Percentiles rank a stretch among this genome's conserved stretches.
phyloP scores from a whole-genome alignment of 2,329 filamentous ascomycete species.

The Aureobasidium pullulans region DNA sequence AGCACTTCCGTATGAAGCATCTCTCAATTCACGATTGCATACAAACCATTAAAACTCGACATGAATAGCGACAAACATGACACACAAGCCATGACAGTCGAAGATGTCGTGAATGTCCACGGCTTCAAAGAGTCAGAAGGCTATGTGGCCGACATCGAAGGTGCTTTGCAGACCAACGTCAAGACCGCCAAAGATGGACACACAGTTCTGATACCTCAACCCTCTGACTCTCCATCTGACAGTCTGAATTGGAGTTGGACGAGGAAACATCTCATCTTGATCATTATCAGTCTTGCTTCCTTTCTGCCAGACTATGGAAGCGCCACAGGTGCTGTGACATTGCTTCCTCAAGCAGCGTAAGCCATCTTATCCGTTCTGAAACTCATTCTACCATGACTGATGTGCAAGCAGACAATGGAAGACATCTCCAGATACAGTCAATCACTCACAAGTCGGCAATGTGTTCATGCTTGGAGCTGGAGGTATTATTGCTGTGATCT shows the following conservation, averaged over 20 bases:
- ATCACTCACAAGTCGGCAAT: constrained; percentile 35
- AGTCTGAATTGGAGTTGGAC: constrained; percentile 23
- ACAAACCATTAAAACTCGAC: no score
- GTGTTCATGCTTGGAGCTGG: constrained; percentile 39
- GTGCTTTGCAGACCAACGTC: constrained; percentile 31
- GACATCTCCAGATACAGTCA: constrained; percentile 32
- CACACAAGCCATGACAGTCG: constrained; percentile 13
- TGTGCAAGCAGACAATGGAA: constrained; percentile 24
- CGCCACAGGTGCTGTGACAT: constrained; percentile 33
- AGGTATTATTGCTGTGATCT: constrained; percentile 34
- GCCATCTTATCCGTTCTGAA: neutral
- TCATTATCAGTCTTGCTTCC: constrained; percentile 31
- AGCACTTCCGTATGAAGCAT: no score
- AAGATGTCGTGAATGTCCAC: neutral
- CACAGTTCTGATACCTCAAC: constrained; percentile 17
- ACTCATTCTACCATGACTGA: constrained; percentile 1
- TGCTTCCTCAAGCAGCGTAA: constrained; percentile 32
- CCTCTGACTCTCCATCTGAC: constrained; percentile 24
- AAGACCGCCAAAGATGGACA: constrained; percentile 29
- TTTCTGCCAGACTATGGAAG: constrained; percentile 38
- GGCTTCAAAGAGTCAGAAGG: constrained; percentile 18
- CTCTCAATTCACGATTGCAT: no score
- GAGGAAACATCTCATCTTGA: constrained; percentile 34
- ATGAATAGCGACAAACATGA: no score
- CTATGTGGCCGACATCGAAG: constrained; percentile 27